Percentiles rank a stretch among this genome's conserved stretches.
Conservation (phyloP, 2,329 filamentous ascomycete species). For the Diplocarpon rosae region DNA sequence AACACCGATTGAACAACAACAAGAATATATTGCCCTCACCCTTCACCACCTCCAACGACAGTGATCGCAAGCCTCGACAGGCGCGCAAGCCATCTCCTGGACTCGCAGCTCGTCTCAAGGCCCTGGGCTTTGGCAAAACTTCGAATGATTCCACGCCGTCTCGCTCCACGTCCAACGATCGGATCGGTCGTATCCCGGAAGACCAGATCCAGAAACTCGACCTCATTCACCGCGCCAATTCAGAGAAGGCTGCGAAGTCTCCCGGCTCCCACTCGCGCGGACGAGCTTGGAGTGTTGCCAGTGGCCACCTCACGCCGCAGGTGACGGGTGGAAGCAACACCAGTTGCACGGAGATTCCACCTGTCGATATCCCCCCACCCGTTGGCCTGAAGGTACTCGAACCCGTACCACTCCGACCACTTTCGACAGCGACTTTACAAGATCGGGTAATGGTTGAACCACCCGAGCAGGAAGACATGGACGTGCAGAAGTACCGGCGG, state of each 20-base stretch:
- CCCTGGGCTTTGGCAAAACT: slow-evolving; percentile 45
- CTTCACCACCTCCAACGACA: slow-evolving; percentile 11
- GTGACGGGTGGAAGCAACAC: slow-evolving; percentile 20
- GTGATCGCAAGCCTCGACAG: slow-evolving; percentile 19
- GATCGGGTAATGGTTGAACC: slow-evolving; percentile 22
- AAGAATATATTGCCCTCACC: slow-evolving; percentile 2
- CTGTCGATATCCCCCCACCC: slow-evolving; percentile 4
- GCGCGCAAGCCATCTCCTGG: slow-evolving; percentile 51
- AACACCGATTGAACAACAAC: slow-evolving; percentile 11
- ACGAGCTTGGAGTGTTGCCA: slow-evolving; percentile 60
- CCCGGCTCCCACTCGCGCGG: slow-evolving; percentile 52
- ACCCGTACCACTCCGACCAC: slow-evolving; percentile 17
- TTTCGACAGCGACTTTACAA: slow-evolving; percentile 18
- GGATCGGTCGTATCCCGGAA: slow-evolving; percentile 60
- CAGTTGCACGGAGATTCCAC: slow-evolving; percentile 17
- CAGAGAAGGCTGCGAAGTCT: slow-evolving; percentile 29
- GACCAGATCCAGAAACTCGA: slow-evolving; percentile 60
- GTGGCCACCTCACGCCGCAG: slow-evolving; percentile 28
- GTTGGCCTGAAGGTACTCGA: slow-evolving; percentile 20
- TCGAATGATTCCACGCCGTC: slow-evolving; percentile 12
- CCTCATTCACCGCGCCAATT: slow-evolving; percentile 48
- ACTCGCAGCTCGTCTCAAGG: slow-evolving; percentile 53
- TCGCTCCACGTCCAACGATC: slow-evolving; percentile 27
- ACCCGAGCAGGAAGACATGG: slow-evolving; percentile 45
- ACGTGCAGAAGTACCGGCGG: slow-evolving; percentile 64